These are phyloP conservation scores for Citrus medica DNA, from an alignment of 345 rosid species.

Conservation along the genomic window DNA sequence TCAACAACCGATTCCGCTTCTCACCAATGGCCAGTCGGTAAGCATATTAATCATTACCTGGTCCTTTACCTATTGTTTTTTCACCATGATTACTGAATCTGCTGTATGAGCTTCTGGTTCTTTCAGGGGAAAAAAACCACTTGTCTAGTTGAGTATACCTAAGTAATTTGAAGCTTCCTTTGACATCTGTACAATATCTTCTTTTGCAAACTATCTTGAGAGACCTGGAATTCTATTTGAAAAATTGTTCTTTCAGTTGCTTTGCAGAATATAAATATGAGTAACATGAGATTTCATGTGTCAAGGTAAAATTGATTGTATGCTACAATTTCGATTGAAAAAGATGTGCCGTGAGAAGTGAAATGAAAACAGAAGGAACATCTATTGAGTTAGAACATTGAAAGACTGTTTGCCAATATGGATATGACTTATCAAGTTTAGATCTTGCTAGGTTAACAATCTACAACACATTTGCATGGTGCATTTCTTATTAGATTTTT, in stretches of 20 bases:
- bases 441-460: neutral
- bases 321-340: neutral
- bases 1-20: conserved; percentile 87
- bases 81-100: neutral
- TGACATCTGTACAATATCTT: neutral
- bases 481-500: too few relatives aligned
- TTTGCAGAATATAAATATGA: neutral
- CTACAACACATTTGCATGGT: neutral
- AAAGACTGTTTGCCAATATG: neutral
- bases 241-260: neutral
- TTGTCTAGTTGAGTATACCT: neutral
- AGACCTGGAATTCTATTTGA: neutral
- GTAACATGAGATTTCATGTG: neutral
- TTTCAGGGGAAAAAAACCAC: neutral
- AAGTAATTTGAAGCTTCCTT: neutral
- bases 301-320: neutral
- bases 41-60: conserved; percentile 13
- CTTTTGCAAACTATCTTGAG: neutral
- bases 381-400: neutral
- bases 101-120: neutral
- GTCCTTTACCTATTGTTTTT: neutral
- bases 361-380: neutral
- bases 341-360: neutral
- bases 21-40: conserved; percentile 85
- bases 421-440: neutral